Evolutionary conservation across 129 eudicot genomes (phyloP), one percentile per base, ranked within the genome.

Genomic region (Sambucus nigra): DNA sequence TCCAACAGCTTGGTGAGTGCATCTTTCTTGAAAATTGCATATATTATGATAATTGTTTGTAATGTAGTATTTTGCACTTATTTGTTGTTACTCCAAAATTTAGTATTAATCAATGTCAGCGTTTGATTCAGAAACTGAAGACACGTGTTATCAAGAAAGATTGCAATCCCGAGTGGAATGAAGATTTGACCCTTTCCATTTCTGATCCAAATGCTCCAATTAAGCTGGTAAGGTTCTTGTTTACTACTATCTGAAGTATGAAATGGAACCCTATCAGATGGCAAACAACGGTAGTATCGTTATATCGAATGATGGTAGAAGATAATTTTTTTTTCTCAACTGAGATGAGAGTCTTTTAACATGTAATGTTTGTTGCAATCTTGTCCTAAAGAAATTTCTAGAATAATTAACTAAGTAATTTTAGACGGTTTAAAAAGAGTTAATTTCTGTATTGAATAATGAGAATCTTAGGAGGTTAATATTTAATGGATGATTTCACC

Each of bases 151-250:
- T 87, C 39, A 73, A 63, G 55, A 87, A 71, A 48, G 78, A 79
- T 57, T 41, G 65, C n/a, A 87, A 87, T 67, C 96, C 94, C 5
- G 72, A 48, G 62, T 87, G 96, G 96, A 79, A 87, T 46, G 88
- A 87, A 65, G 88, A 82, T 64, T 67, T 87, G 66, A 82, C 78
- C 20, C 83, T 87, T 65, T 79, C 94, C 4, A 69, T 87, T 25
- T 23, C 68, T 14, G 94, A 87, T 53, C 62, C 76, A 16, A 33
- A 71, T 42, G 54, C 53, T 45, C 94, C 88, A 3, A 51, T 87
- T 24, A 73, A 64, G 51, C 70, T 87, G 56, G 96, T 82, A 65
- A 76, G 83, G 25, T 38, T 41, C 21, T 42, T 22, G 11, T 11
- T 10, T 15, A 22, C 66, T 42, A 47, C 25, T 59, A 57, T 22